These are phyloP conservation scores for Candida ipomoeae DNA, from an alignment of 805 yeast species.

Conservation along the genomic window DNA sequence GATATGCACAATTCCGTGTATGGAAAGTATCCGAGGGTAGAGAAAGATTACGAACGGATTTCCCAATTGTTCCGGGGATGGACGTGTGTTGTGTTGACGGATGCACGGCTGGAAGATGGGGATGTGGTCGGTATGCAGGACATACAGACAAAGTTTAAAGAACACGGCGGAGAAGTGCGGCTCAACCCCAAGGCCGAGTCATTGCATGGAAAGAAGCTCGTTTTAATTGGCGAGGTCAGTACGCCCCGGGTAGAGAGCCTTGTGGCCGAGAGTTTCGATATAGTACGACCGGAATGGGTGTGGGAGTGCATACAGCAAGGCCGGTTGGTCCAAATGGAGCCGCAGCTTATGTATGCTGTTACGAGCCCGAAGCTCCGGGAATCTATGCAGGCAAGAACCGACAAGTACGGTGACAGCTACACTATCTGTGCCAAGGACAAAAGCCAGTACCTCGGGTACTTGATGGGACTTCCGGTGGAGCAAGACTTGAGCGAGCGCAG, in stretches of 20 bases:
- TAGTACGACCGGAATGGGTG: conserved; percentile 69
- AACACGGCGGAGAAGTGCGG: conserved; percentile 49
- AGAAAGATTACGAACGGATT: neutral
- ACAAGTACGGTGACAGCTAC: conserved; percentile 62
- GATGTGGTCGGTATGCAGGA: conserved; percentile 30
- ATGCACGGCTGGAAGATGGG: conserved; percentile 29
- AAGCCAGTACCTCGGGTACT: conserved; percentile 8
- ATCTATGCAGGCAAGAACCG: conserved; percentile 38
- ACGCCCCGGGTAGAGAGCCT: conserved; percentile 27
- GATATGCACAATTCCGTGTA: conserved; percentile 17
- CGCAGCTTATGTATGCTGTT: conserved; percentile 49
- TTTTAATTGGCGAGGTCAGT: conserved; percentile 24
- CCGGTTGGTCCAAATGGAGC: conserved; percentile 52
- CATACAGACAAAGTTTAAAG: conserved; percentile 35
- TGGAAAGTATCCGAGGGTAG: conserved; percentile 11
- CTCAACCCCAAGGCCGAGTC: conserved; percentile 15
- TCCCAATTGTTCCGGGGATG: conserved; percentile 42
- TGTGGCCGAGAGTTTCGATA: conserved; percentile 46
- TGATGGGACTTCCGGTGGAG: conserved; percentile 10
- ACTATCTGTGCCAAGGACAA: conserved; percentile 23
- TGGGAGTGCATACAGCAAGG: conserved; percentile 53
- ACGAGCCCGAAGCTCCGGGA: conserved; percentile 20
- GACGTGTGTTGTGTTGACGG: conserved; percentile 52
- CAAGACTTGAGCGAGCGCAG: conserved; percentile 3
- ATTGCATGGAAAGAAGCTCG: conserved; percentile 8